phyloP scores from a whole-genome alignment of 805 yeast species.

The Hagleromyces aurorensis region DNA sequence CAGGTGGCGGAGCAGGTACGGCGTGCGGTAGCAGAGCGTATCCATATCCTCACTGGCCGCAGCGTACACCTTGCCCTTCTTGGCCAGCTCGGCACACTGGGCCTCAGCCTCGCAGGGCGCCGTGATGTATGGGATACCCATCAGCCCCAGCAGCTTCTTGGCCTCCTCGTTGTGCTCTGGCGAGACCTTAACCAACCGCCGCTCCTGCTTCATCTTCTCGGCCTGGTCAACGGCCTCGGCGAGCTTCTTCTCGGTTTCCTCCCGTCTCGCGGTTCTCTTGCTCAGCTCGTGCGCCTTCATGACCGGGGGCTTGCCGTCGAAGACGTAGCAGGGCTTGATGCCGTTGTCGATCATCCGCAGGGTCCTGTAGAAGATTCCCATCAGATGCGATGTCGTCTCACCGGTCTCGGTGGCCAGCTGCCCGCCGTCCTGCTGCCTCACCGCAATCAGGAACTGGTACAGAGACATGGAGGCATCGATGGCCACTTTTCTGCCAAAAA shows the following conservation, averaged over 20 bases:
- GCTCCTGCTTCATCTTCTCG: slow-evolving; percentile 68
- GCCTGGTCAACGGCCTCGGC: slow-evolving; percentile 65
- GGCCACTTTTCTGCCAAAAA: slow-evolving; percentile 95
- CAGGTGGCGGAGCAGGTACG: slow-evolving; percentile 74
- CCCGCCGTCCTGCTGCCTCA: slow-evolving; percentile 94
- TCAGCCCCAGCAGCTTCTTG: slow-evolving; percentile 62
- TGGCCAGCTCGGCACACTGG: slow-evolving; percentile 91
- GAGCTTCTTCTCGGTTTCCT: slow-evolving; percentile 70
- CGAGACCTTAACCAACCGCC: slow-evolving; percentile 84
- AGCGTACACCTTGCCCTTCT: slow-evolving; percentile 85
- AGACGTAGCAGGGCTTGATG: slow-evolving; percentile 93
- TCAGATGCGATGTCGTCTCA: slow-evolving; percentile 85
- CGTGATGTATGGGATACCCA: slow-evolving; percentile 92
- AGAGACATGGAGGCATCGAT: slow-evolving; percentile 94
- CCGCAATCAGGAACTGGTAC: slow-evolving; percentile 93
- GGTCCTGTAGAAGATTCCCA: slow-evolving; percentile 95
- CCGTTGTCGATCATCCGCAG: slow-evolving; percentile 84
- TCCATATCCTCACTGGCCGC: slow-evolving; percentile 99
- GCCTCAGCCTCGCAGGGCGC: slow-evolving; percentile 99
- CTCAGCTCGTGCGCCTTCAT: slow-evolving; percentile 88
- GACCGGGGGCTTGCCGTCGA: slow-evolving; percentile 96
- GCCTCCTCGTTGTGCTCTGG: slow-evolving; percentile 93
- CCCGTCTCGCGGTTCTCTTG: slow-evolving; percentile 72
- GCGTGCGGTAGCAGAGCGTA: slow-evolving; percentile 86
- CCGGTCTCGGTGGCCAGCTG: slow-evolving; percentile 84